phyloP scores from a whole-genome alignment of 2,329 filamentous ascomycete species.

The Aspergillus brasiliensis region DNA sequence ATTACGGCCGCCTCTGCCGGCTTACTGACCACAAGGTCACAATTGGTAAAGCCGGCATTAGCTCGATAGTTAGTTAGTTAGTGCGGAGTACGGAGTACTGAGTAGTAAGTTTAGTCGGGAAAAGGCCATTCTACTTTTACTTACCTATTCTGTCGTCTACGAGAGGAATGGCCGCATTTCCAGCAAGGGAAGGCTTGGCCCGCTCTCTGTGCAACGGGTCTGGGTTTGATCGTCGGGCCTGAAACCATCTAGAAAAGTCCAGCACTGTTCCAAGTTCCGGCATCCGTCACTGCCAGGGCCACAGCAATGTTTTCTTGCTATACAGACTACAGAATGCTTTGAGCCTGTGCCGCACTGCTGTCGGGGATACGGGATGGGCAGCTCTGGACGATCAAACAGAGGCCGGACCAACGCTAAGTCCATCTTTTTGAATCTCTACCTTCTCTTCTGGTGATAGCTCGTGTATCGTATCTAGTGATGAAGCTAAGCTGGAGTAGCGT shows the following conservation, averaged over 20 bases:
- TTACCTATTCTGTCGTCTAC: not conserved
- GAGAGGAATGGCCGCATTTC: not conserved
- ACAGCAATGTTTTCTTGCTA: not conserved
- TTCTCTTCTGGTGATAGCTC: not conserved
- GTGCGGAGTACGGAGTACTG: too few relatives aligned
- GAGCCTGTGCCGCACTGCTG: not conserved
- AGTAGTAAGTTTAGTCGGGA: not conserved
- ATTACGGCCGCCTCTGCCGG: slow-evolving; percentile 5
- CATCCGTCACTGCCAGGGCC: slow-evolving; percentile 2
- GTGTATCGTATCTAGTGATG: not conserved
- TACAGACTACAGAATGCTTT: too few relatives aligned
- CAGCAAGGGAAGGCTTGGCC: slow-evolving; percentile 13
- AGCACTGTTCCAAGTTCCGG: slow-evolving; percentile 8
- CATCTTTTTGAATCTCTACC: not conserved
- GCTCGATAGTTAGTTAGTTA: not conserved
- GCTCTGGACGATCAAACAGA: not conserved
- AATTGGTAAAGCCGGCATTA: too few relatives aligned
- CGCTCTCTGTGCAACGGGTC: slow-evolving; percentile 14
- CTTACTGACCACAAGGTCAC: not conserved
- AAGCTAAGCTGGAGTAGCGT: slow-evolving; percentile 3
- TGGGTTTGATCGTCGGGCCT: slow-evolving; percentile 35
- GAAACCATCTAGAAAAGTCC: slow-evolving; percentile 37
- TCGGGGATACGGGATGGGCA: not conserved
- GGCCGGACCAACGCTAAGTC: slow-evolving; percentile 3
- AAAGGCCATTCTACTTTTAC: too few relatives aligned